Conservation (phyloP, 2,329 filamentous ascomycete genomes). For the Fusarium cyanostomum region DNA sequence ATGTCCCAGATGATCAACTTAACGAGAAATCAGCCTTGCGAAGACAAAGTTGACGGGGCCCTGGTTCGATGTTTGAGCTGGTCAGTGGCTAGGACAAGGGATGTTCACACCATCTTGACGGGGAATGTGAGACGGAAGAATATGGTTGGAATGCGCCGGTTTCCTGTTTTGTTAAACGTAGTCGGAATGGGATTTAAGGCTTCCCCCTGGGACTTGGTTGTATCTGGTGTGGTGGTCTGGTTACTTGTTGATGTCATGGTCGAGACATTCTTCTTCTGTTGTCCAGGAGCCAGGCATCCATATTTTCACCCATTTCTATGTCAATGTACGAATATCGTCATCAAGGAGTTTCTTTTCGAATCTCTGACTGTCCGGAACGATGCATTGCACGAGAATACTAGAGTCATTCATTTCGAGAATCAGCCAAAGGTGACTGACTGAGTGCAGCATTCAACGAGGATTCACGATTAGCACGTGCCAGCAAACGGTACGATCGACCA, state of each 20-base stretch:
- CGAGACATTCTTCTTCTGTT: background rate
- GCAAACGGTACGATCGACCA: background rate
- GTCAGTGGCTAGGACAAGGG: constrained; percentile 11
- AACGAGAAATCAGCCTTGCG: constrained; percentile 28
- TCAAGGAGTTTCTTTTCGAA: too few relatives aligned
- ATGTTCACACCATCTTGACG: constrained; percentile 15
- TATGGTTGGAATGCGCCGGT: constrained; percentile 29
- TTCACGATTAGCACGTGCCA: background rate
- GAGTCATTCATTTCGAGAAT: background rate
- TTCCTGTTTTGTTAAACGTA: constrained; percentile 20
- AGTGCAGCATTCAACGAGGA: background rate
- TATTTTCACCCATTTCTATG: constrained; percentile 7
- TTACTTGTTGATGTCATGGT: constrained; percentile 11
- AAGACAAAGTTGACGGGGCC: constrained; percentile 3
- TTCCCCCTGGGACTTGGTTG: background rate
- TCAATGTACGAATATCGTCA: background rate
- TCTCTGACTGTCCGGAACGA: too few relatives aligned
- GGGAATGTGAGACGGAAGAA: constrained; percentile 21
- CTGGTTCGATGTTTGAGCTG: background rate
- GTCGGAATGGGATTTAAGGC: constrained; percentile 17
- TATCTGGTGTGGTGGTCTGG: background rate
- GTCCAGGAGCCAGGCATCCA: background rate
- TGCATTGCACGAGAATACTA: background rate
- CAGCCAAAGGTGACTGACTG: background rate
- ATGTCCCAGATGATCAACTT: constrained; percentile 4